Percentiles rank a stretch among this genome's conserved stretches.
phyloP scores from a whole-genome alignment of 371 early-diverging fungal genomes.

The Mortierella sp. region DNA sequence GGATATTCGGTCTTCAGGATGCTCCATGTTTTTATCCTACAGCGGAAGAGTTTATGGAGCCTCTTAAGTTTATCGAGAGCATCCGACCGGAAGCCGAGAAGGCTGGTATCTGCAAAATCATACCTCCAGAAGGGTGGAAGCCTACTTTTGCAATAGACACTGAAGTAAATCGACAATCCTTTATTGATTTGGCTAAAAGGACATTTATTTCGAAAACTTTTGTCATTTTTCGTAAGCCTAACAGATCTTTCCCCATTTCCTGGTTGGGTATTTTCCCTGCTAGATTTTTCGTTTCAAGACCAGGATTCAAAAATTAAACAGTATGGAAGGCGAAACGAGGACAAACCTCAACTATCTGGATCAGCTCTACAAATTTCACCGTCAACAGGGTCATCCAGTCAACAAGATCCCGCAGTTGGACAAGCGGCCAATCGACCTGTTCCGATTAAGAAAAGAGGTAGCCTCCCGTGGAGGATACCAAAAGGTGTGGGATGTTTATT shows the following conservation, averaged over 20 bases:
- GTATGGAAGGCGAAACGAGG: slow-evolving; percentile 91
- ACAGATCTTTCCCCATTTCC: not conserved
- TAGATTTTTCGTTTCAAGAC: slow-evolving; percentile 92
- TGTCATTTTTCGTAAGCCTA: not conserved
- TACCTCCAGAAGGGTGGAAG: slow-evolving; percentile 89
- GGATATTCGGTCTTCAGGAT: slow-evolving; percentile 76
- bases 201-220: not conserved
- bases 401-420: slow-evolving; percentile 85
- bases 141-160: slow-evolving; percentile 89
- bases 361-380: slow-evolving; percentile 90
- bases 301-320: slow-evolving; percentile 90
- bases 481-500: slow-evolving; percentile 60
- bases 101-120: slow-evolving; percentile 93
- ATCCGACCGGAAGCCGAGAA: slow-evolving; percentile 87
- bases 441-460: slow-evolving; percentile 86
- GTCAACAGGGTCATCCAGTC: slow-evolving; percentile 80
- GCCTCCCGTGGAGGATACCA: slow-evolving; percentile 83
- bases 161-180: slow-evolving; percentile 65
- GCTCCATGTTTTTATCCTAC: slow-evolving; percentile 91
- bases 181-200: not conserved
- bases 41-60: slow-evolving; percentile 86
- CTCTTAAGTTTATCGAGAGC: slow-evolving; percentile 84
- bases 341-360: slow-evolving; percentile 90
- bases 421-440: slow-evolving; percentile 89
- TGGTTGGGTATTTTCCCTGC: not conserved